Conservation (phyloP, 345 rosid genomes). For the Viola odorata region DNA sequence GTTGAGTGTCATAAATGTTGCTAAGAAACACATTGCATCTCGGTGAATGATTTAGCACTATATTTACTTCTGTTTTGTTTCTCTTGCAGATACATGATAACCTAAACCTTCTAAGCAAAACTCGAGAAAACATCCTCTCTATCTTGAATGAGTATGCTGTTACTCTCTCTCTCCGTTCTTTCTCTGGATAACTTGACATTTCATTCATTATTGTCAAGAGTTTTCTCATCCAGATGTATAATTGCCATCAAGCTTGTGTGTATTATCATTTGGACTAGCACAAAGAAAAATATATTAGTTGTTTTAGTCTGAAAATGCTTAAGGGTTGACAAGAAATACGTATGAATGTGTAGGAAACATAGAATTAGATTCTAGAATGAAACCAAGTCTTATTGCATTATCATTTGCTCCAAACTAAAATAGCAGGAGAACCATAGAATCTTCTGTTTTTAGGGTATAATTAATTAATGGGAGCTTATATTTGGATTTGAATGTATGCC, state of each 20-base stretch:
- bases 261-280: background rate
- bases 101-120: slow-evolving; percentile 50
- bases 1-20: background rate
- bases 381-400: too few species aligned
- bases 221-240: background rate
- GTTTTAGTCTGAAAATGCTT: background rate
- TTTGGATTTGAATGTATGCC: too few species aligned
- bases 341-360: too few species aligned
- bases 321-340: background rate
- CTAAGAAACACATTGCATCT: background rate
- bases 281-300: background rate
- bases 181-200: background rate
- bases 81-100: slow-evolving; percentile 61
- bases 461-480: too few species aligned
- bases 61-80: background rate
- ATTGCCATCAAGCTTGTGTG: too few species aligned
- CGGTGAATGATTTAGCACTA: background rate
- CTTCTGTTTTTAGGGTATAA: too few species aligned
- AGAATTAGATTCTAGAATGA: too few species aligned
- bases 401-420: too few species aligned
- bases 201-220: too few species aligned
- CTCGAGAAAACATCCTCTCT: slow-evolving; percentile 60
- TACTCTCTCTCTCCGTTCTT: slow-evolving; percentile 10
- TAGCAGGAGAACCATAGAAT: too few species aligned
- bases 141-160: slow-evolving; percentile 61